Evolutionary conservation across 768 basidiomycete genomes (phyloP), one percentile per base, ranked within the genome.

Genomic region (Tylopilus subfusipes): DNA sequence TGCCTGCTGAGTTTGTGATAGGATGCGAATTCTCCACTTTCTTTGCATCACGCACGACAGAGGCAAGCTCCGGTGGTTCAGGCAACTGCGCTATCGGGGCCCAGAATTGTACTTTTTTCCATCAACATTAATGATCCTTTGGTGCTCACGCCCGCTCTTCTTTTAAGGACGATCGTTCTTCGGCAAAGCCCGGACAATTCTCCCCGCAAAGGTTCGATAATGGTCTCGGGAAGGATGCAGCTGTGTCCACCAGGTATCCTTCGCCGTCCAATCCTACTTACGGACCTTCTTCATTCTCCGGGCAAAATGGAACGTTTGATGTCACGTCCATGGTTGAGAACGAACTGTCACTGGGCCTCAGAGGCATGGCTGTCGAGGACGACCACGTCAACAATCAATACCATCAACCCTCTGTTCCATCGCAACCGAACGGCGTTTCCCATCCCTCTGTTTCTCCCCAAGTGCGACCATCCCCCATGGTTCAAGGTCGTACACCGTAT

Each of bases 351-450:
- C 67, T 80, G 30, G 76, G 82, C 5, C 69, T 88, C 45, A 80
- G 85, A 55, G 84, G 84, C 14, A 82, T 83, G 80, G 75, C 68
- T 8, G 81, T 82, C 19, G 82, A 81, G 60, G 82, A 83, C 40
- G 82, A 83, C 51, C 73, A 73, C 48, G 63, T 67, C 50, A 63
- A 67, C 39, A 59, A 62, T 36, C 73, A 74, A 56, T 75, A 75
- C 54, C 78, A 77, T 52, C 74, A 74, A 48, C 70, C 66, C 33
- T 63, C 68, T 25, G 52, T 63, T 44, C 60, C 54, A 55, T 68
- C 59, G 34, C 73, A 66, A 47, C 59, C 55, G 8, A 67, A 68
- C 55, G 60, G 67, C 56, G 51, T 71, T 48, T 59, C 68, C 52
- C 64, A 71, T 50, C 55, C 62, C 53, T 55, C 68, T 56, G 47